Conservation (phyloP, 768 basidiomycete genomes). For the Suillus tomentosus region DNA sequence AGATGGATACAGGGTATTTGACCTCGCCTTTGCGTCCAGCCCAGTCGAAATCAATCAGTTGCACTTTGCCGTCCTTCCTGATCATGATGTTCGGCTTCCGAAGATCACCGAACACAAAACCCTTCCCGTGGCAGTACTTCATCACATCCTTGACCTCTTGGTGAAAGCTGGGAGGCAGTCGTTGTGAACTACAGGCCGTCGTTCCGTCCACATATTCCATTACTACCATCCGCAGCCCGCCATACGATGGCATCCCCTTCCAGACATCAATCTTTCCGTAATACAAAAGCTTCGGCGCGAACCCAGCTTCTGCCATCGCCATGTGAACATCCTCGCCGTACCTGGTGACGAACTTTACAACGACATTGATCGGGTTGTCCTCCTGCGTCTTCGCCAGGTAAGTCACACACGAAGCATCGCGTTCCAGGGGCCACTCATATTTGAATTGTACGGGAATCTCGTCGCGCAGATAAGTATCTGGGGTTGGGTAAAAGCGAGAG, state of each 20-base stretch:
- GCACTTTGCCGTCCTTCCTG: background rate
- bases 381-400: slow-evolving; percentile 23
- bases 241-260: slow-evolving; percentile 17
- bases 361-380: slow-evolving; percentile 18
- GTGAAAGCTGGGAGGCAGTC: slow-evolving; percentile 19
- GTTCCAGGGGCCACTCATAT: slow-evolving; percentile 27
- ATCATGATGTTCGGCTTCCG: background rate
- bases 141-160: background rate
- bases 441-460: slow-evolving; percentile 15
- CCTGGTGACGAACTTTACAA: slow-evolving; percentile 40
- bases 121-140: background rate
- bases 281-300: slow-evolving; percentile 36
- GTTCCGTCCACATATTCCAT: slow-evolving; percentile 38
- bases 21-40: background rate
- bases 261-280: slow-evolving; percentile 23
- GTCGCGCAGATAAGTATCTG: slow-evolving; percentile 1
- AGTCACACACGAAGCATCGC: slow-evolving; percentile 21
- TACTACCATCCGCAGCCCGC: slow-evolving; percentile 36
- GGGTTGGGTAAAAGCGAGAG: slow-evolving; percentile 27
- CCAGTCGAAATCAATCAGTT: background rate
- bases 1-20: background rate
- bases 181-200: background rate
- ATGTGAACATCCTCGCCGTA: slow-evolving; percentile 37
- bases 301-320: slow-evolving; percentile 27
- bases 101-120: background rate